Evolutionary conservation across 2,329 filamentous ascomycete species (phyloP).

Genomic region (Claviceps maximensis): DNA sequence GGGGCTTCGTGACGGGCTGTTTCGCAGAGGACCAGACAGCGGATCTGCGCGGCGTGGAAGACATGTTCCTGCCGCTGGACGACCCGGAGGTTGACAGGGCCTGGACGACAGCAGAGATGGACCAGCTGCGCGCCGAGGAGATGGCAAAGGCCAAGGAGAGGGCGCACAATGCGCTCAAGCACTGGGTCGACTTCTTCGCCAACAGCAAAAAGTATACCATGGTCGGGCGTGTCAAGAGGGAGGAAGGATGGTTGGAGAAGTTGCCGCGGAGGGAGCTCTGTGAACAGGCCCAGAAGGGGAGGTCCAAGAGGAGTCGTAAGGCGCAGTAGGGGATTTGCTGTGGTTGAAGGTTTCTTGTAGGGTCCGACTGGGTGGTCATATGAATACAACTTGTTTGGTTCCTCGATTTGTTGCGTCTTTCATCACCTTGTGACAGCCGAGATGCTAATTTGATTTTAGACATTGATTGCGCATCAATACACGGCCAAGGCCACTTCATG

Average conservation of each 20-base stretch:
- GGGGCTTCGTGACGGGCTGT: constrained; percentile 86
- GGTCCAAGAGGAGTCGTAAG: constrained; percentile 33
- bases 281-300: constrained; percentile 48
- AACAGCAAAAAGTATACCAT: constrained; percentile 69
- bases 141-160: constrained; percentile 46
- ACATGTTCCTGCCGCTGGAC: constrained; percentile 62
- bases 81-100: constrained; percentile 47
- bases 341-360: no score
- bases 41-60: constrained; percentile 77
- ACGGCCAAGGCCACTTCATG: no score
- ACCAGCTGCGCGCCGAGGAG: constrained; percentile 47
- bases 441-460: background rate
- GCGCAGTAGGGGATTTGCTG: no score
- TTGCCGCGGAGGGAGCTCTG: constrained; percentile 54
- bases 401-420: background rate
- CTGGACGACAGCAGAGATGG: constrained; percentile 42
- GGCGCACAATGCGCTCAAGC: constrained; percentile 53
- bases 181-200: constrained; percentile 76
- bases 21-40: constrained; percentile 74
- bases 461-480: background rate
- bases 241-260: constrained; percentile 47
- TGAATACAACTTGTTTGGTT: no score
- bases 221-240: constrained; percentile 60
- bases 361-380: no score
- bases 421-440: background rate